Evolutionary conservation across 441 rosid genomes (phyloP).

Genomic region (Populus tomentosa): DNA sequence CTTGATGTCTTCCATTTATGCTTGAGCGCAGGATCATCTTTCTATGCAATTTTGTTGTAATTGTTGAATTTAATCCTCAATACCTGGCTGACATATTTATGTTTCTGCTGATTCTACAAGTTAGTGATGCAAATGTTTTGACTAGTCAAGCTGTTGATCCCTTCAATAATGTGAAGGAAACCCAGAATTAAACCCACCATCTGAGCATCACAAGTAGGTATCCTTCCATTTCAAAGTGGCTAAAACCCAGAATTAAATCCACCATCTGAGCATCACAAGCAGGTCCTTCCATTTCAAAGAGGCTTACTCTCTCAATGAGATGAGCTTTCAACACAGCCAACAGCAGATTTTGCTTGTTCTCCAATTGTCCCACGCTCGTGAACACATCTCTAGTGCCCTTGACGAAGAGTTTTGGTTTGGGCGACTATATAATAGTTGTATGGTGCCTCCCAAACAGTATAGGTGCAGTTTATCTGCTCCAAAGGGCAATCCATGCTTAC

Average conservation of each 20-base stretch:
- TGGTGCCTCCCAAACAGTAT: constrained; percentile 76
- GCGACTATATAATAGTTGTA: constrained; percentile 57
- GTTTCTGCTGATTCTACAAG: not conserved
- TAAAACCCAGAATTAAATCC: constrained; percentile 43
- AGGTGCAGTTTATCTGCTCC: constrained; percentile 50
- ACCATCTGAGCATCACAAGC: constrained; percentile 67
- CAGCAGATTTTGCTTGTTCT: constrained; percentile 56
- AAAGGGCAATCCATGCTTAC: constrained; percentile 81
- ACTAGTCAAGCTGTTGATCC: not conserved
- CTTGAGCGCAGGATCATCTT: not conserved
- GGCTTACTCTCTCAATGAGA: constrained; percentile 71
- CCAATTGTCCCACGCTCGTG: constrained; percentile 69
- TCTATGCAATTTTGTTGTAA: not conserved
- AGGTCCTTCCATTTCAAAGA: constrained; percentile 87
- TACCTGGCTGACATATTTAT: not conserved
- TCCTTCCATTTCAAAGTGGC: constrained; percentile 92
- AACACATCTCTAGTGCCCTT: constrained; percentile 86
- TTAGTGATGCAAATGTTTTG: not conserved
- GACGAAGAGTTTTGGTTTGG: constrained; percentile 72
- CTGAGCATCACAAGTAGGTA: constrained; percentile 57
- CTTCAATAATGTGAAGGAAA: constrained; percentile 37
- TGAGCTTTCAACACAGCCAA: constrained; percentile 55
- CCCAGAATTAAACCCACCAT: constrained; percentile 49
- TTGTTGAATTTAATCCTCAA: not conserved
- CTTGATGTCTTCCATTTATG: not conserved